Base-by-base conservation (phyloP, 805 yeast species). In the Candida ovalis region DNA sequence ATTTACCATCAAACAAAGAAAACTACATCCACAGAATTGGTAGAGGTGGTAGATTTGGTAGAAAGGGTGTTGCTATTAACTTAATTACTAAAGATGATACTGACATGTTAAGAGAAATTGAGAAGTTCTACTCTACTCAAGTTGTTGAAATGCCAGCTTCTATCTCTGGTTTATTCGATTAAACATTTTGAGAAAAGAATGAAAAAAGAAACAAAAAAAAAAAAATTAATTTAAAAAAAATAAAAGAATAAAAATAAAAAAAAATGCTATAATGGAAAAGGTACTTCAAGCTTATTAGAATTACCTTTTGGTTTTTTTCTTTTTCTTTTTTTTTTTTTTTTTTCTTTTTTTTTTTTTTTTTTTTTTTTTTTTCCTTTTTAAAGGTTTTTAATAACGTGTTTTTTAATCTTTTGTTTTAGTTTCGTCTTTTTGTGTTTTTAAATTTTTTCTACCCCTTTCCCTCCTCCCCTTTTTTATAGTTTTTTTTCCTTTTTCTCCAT, bases 1-100 rank as follows among this genome's bases (percentile, higher is more conserved):
- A 92, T 71, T 74, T 92, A 68, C 98, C 99, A 48, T 70, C 80
- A 55, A 90, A 94, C 78, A 83, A 85, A 67, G 98, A 92, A 71
- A 92, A 92, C 78, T 92, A 92, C 71, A 84, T 92, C 64, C 99
- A 92, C 76, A 82, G 99, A 73, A 92, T 92, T 58, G 99, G 99
- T 70, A 85, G 99, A 71, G 90, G 96, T 59, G 99, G 98, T 56
- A 84, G 99, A 68, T 92, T 92, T 76, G 99, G 99, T 60, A 84
- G 99, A 73, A 92, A 91, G 77, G 99, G 96, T 77, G 96, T 87
- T 63, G 97, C 99, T 50, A 88, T 92, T 70, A 94, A 91, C 77
- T 86, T 94, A 61, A 84, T 90, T 62, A 89, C 97, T 49, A 76
- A 75, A 57, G 84, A 84, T 44, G 98, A 94, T 69, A 77, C 76